Base-by-base conservation (phyloP, 441 rosid species). In the Populus trichocarpa region DNA sequence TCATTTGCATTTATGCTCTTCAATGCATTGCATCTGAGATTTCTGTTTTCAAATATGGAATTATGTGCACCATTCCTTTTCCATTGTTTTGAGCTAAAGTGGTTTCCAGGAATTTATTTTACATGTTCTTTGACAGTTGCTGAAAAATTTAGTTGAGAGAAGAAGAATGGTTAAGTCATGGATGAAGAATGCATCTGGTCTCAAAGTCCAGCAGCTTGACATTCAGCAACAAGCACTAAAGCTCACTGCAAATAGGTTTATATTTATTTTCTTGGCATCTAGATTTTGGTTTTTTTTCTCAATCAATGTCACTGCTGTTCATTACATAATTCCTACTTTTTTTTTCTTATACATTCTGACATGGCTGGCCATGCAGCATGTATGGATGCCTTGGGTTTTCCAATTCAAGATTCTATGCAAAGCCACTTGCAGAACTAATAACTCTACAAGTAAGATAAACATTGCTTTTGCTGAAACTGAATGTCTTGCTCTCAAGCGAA, bases 331-430 rank as follows among this genome's bases (percentile, higher is more conserved):
- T 30, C n/a, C 36, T 38, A 6, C 16, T 32, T 64, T 42, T 67
- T 71, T 73, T 73, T 53, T 50, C 42, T 83, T 22, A 6, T 78
- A 16, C 57, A 70, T 25, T 61, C 69, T 76, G 68, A 50, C 73
- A 65, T 66, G 71, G 70, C 71, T 69, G 38, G 46, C 35, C 28
- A 10, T 81, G 85, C 95, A 94, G 99, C 87, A 92, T 96, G 97
- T 94, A 96, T 85, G 98, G 98, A 86, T 96, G 97, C 88, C 97
- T 96, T 83, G 99, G 99, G 76, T 96, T 93, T 85, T 90, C 97
- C 79, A 93, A 94, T 84, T 96, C 98, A 67, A 90, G 99, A 88
- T 96, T 96, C 85, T 96, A 96, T 73, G 99, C 99, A 74, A 94
- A 94, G 86, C 98, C 97, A 86, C 90, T 94, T 72, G 98, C 99